Evolutionary conservation across 2,329 filamentous ascomycete genomes (phyloP).

Genomic region (Shiraia sp.): DNA sequence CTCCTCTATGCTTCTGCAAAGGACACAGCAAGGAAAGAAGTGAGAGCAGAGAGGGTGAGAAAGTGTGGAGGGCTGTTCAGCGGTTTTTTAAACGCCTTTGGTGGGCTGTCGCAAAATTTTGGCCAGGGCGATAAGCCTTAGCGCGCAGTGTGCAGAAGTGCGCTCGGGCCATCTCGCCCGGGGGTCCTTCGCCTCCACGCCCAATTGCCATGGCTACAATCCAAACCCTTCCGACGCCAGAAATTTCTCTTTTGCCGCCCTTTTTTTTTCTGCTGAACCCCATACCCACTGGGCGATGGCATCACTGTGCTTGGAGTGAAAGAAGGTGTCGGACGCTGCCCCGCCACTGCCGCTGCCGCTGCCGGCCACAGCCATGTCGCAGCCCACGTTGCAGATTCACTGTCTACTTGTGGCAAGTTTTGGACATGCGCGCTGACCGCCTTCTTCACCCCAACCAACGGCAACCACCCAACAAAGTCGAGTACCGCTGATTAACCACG

Average conservation of each 20-base stretch:
- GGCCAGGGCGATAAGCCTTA: slow-evolving; percentile 28
- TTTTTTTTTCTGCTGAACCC: slow-evolving; percentile 5
- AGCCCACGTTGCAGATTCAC: slow-evolving; percentile 22
- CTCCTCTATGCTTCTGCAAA: slow-evolving; percentile 29
- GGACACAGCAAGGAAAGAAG: slow-evolving; percentile 36
- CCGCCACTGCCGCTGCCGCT: background rate
- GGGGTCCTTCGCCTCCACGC: background rate
- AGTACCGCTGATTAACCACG: slow-evolving; percentile 17
- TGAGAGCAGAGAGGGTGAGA: slow-evolving; percentile 27
- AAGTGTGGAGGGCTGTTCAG: slow-evolving; percentile 11
- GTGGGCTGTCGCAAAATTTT: slow-evolving; percentile 25
- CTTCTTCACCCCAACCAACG: slow-evolving; percentile 19
- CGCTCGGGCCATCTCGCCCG: slow-evolving; percentile 10
- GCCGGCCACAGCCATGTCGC: slow-evolving; percentile 5
- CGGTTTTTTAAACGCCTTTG: slow-evolving; percentile 28
- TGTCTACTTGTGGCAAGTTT: slow-evolving; percentile 28
- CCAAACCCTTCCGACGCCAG: slow-evolving; percentile 1
- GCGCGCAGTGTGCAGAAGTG: slow-evolving; percentile 7
- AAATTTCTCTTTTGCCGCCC: slow-evolving; percentile 18
- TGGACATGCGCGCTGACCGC: slow-evolving; percentile 28
- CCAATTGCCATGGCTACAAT: too few species aligned
- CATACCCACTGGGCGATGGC: background rate
- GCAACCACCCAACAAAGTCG: slow-evolving; percentile 14
- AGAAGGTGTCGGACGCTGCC: background rate
- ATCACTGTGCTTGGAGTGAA: background rate